Percentiles rank a stretch among this genome's conserved stretches.
These are phyloP conservation scores for Paradendryphiella salina DNA, from an alignment of 2,329 filamentous ascomycete species.

Conservation along the genomic window DNA sequence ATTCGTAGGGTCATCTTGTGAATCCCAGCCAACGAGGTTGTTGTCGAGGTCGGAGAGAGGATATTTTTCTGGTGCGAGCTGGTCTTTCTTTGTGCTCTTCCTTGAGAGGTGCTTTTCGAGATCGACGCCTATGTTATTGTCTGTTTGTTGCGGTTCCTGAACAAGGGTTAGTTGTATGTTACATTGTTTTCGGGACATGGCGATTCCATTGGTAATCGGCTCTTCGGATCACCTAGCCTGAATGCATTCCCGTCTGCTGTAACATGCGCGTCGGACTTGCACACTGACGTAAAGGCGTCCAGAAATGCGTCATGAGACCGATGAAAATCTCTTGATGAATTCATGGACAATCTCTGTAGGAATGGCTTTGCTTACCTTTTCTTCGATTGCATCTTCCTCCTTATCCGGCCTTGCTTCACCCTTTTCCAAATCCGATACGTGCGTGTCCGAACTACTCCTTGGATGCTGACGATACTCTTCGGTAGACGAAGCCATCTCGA, in stretches of 20 bases:
- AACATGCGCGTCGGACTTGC: background rate
- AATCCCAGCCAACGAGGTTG: constrained; percentile 44
- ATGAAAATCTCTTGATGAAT: background rate
- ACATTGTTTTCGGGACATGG: background rate
- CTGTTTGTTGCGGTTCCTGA: constrained; percentile 3
- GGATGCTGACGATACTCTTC: constrained; percentile 23
- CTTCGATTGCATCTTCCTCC: constrained; percentile 3
- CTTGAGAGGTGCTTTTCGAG: constrained; percentile 40
- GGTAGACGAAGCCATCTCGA: constrained; percentile 23
- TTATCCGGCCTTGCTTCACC: constrained; percentile 16
- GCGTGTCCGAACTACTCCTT: constrained; percentile 30
- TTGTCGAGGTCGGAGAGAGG: constrained; percentile 41
- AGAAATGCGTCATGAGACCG: background rate
- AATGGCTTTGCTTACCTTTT: constrained; percentile 13
- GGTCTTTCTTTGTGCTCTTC: constrained; percentile 36
- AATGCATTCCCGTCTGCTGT: background rate
- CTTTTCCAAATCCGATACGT: constrained; percentile 24
- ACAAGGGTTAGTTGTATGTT: background rate
- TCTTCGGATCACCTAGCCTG: background rate
- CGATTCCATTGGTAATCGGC: too few species aligned
- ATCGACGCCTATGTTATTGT: constrained; percentile 28
- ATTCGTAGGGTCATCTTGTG: constrained; percentile 40
- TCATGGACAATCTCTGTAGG: background rate
- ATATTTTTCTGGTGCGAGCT: constrained; percentile 34
- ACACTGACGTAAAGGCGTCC: background rate